Base-by-base conservation (phyloP, 306 rosid genomes). In the Fragaria iinumae region DNA sequence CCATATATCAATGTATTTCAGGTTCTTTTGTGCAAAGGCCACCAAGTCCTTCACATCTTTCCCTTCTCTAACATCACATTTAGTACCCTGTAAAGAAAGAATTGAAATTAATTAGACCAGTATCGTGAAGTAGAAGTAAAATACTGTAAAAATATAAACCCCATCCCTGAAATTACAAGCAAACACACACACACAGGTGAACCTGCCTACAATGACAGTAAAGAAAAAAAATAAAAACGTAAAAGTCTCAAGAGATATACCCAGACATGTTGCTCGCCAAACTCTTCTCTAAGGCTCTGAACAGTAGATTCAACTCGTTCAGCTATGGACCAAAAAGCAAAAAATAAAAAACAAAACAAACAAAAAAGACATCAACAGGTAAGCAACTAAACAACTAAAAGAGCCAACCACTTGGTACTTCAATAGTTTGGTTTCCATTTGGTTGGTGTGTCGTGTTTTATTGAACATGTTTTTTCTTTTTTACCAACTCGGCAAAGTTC, bases 191-290 rank as follows among this genome's bases (percentile, higher is more conserved):
- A 69, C 29, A 25, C 74, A 48, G 12, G 20, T 25, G 57, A 14
- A 23, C 36, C 34, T 45, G 59, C 23, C 29, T 4, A 70, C 23
- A 48, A 69, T 50, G 43, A 64, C 29, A 59, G 52, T 34, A 36
- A 7, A 11, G 16, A 29, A 21, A 8, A 32, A 25, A 16, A 48
- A 32, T 23, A 67, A 29, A n/a, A 66, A n/a, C 20, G 49, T 67
- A 80, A 50, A 84, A 83, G 90, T 90, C 71, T 64, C 53, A 77
- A 84, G 79, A 89, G 88, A 78, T 95, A 88, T 90, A 95, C 97
- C 98, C 98, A 95, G 91, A 90, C 93, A 88, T 80, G 90, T 86
- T 90, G 98, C 95, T 90, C 93, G 83, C 95, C 93, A 75, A 83
- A 92, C 79, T 94, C 97, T 79, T 56, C 84, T 79, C 78, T 83